phyloP scores from a whole-genome alignment of 495 filamentous ascomycete genomes.

The Talaromyces stipitatus region DNA sequence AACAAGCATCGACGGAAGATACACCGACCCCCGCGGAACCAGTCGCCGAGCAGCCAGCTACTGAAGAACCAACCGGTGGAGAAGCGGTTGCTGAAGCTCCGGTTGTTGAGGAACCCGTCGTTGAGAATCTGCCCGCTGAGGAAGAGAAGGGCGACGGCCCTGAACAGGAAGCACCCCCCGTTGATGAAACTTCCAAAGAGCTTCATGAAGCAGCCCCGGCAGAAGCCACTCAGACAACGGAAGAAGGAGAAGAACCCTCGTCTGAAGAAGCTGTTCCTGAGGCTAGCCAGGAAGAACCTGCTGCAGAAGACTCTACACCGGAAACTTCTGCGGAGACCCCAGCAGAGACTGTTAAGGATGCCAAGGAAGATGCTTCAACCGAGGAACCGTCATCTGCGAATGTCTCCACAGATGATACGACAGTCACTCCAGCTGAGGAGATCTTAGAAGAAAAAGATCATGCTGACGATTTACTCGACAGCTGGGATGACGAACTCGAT shows the following conservation, averaged over 20 bases:
- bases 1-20: not conserved
- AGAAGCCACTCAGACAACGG: not conserved
- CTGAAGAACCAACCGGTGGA: not conserved
- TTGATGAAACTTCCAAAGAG: conserved; percentile 10
- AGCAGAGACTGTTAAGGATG: not conserved
- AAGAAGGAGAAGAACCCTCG: conserved; percentile 3
- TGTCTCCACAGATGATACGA: conserved; percentile 3
- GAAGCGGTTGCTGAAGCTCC: not conserved
- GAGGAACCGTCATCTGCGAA: conserved; percentile 9
- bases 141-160: conserved; percentile 2
- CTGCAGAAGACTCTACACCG: conserved; percentile 5
- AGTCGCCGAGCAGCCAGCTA: conserved; percentile 6
- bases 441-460: conserved; percentile 11
- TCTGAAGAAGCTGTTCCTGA: not conserved
- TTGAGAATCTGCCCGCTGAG: too few species aligned
- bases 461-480: conserved; percentile 6
- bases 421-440: not conserved
- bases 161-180: not conserved
- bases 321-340: not conserved
- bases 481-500: not conserved
- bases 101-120: too few species aligned
- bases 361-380: not conserved
- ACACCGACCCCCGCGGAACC: conserved; percentile 8
- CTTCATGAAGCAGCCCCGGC: conserved; percentile 4
- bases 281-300: not conserved